Evolutionary conservation across 345 rosid species (phyloP).

Genomic region (Erysimum cheiranthoides): DNA sequence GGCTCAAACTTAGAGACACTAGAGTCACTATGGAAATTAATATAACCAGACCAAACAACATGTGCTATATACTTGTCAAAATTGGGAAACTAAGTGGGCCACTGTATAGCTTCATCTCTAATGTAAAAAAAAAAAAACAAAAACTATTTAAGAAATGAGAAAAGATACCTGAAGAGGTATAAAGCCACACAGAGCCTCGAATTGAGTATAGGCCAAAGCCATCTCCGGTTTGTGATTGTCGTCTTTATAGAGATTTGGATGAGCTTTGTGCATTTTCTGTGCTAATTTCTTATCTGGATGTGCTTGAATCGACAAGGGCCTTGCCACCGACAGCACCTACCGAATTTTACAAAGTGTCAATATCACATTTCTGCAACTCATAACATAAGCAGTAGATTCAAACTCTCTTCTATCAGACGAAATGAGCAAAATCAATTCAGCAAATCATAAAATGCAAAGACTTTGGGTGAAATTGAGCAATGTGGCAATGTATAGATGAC

Average conservation of each 20-base stretch:
- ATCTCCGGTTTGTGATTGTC: constrained; percentile 97
- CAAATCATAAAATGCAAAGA: too few relatives aligned
- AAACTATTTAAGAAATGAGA: too few relatives aligned
- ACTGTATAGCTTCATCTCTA: constrained; percentile 18
- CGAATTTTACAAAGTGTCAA: background rate
- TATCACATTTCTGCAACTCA: constrained; percentile 22
- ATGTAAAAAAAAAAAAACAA: background rate
- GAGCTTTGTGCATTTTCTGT: constrained; percentile 70
- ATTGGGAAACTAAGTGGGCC: constrained; percentile 20
- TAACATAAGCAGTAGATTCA: constrained; percentile 5
- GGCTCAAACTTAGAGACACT: background rate
- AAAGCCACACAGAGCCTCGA: constrained; percentile 94
- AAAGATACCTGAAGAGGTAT: constrained; percentile 65
- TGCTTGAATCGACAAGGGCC: constrained; percentile 94
- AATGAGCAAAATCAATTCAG: background rate
- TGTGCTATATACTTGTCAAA: background rate
- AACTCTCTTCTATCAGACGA: background rate
- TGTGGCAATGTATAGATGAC: constrained; percentile 15
- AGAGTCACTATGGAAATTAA: background rate
- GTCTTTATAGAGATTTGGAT: constrained; percentile 80
- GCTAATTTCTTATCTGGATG: constrained; percentile 94
- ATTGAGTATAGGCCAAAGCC: constrained; percentile 95
- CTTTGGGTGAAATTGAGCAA: background rate
- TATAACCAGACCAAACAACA: background rate
- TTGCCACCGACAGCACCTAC: constrained; percentile 90